These are phyloP conservation scores for Daldinia vernicosa DNA, from an alignment of 495 filamentous ascomycete genomes.

Conservation along the genomic window DNA sequence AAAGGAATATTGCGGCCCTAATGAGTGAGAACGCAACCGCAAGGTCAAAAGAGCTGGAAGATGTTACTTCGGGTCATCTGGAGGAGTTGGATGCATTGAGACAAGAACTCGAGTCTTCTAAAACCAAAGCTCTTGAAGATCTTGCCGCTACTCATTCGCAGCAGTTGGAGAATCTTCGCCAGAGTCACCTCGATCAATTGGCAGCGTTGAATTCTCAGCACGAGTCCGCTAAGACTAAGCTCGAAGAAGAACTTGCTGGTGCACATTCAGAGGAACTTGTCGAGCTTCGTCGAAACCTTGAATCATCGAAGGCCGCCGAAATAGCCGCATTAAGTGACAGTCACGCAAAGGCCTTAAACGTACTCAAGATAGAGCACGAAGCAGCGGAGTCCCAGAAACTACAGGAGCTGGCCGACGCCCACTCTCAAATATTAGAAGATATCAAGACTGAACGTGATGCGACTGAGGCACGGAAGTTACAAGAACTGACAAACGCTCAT, in stretches of 20 bases:
- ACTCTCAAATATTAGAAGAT: slow-evolving; percentile 23
- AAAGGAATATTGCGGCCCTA: slow-evolving; percentile 38
- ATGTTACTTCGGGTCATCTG: slow-evolving; percentile 31
- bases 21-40: slow-evolving; percentile 39
- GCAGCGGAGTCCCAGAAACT: slow-evolving; percentile 27
- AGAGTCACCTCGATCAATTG: slow-evolving; percentile 26
- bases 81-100: slow-evolving; percentile 39
- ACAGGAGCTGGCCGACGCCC: slow-evolving; percentile 24
- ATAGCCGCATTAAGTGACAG: slow-evolving; percentile 20
- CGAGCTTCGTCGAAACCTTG: slow-evolving; percentile 26
- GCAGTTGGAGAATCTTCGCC: slow-evolving; percentile 31
- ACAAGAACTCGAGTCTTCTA: slow-evolving; percentile 33
- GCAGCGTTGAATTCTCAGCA: slow-evolving; percentile 28
- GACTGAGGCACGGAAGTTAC: slow-evolving; percentile 23
- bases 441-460: slow-evolving; percentile 33
- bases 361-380: slow-evolving; percentile 29
- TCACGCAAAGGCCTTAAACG: slow-evolving; percentile 27
- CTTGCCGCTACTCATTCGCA: slow-evolving; percentile 26
- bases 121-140: slow-evolving; percentile 22
- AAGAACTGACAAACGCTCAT: slow-evolving; percentile 26
- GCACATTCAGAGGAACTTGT: slow-evolving; percentile 32
- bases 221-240: slow-evolving; percentile 27
- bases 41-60: slow-evolving; percentile 38
- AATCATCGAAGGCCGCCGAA: slow-evolving; percentile 34
- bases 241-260: slow-evolving; percentile 29